A percentile compares a stretch with the other conserved stretches of the same genome.
phyloP scores from a whole-genome alignment of 1,284 basidiomycete genomes.

The Leccinum fuscescens region DNA sequence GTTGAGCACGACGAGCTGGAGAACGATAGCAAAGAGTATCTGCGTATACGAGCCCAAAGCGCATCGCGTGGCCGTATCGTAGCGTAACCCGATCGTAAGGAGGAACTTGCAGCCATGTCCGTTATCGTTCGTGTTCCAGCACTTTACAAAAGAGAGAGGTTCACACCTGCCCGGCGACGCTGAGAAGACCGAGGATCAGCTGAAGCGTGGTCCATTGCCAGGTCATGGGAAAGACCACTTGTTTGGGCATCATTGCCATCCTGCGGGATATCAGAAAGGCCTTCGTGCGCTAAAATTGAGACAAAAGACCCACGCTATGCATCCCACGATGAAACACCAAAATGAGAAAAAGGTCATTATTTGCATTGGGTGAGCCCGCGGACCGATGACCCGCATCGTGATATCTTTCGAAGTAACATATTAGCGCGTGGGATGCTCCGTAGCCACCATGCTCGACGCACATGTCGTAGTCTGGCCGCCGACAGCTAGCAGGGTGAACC shows the following conservation, averaged over 20 bases:
- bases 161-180: slow-evolving; percentile 45
- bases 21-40: slow-evolving; percentile 17
- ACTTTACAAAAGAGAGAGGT: background rate
- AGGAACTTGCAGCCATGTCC: background rate
- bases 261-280: background rate
- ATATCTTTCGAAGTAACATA: slow-evolving; percentile 44
- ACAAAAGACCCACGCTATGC: slow-evolving; percentile 39
- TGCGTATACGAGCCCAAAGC: slow-evolving; percentile 18
- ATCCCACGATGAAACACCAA: slow-evolving; percentile 56
- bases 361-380: slow-evolving; percentile 71
- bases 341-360: slow-evolving; percentile 68
- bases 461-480: slow-evolving; percentile 55
- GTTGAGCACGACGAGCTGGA: slow-evolving; percentile 17
- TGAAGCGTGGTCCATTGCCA: slow-evolving; percentile 38
- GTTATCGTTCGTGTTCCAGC: background rate
- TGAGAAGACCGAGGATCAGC: slow-evolving; percentile 42
- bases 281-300: slow-evolving; percentile 5
- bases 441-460: slow-evolving; percentile 5
- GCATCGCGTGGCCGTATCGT: slow-evolving; percentile 29
- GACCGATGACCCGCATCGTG: slow-evolving; percentile 69
- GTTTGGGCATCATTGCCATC: slow-evolving; percentile 27
- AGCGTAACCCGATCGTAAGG: slow-evolving; percentile 16
- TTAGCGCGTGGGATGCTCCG: background rate
- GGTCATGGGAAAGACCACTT: slow-evolving; percentile 39
- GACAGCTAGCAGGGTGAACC: slow-evolving; percentile 58